Base-by-base conservation (phyloP, 495 filamentous ascomycete species). In the Neurospora sp. region DNA sequence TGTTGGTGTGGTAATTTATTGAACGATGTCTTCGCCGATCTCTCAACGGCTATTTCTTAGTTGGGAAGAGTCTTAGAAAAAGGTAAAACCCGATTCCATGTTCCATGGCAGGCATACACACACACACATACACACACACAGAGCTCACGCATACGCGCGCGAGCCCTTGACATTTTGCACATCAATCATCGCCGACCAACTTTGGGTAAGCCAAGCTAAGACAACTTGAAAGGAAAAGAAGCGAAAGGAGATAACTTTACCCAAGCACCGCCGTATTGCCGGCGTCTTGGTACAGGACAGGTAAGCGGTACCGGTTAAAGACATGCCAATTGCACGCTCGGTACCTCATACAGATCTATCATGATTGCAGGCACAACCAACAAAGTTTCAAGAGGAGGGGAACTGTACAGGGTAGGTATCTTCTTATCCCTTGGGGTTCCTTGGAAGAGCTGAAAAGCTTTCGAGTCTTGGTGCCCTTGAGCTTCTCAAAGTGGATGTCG, bases 401-500 rank as follows among this genome's bases (percentile, higher is more conserved):
- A 2, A 36, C 17, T 9, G 28, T 39, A 37, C 31, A 34, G 31
- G 15, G 69, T 39, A 34, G 31, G 31, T 34, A 34, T 34, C 31
- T 34, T 34, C 31, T 2, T 28, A 34, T 34, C 31, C 31, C 31
- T 38, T 10, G 24, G 24, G 24, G 24, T 2, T 28, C 37, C 37
- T 38, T 38, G 37, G 45, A 54, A 54, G 5, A 54, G 45, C 45
- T 59, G 48, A 59, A 59, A 28, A 15, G 34, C 36, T 70, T 34
- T 8, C 15, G 17, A 13, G 69, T 37, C 34, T 21, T 28, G 34
- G 34, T n/a, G 71, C 3, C 45, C 21, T 54, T 15, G 45, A 31
- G 73, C 75, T 79, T 76, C 78, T 80, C 73, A 72, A 81, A 79
- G 40, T 69, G 79, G 79, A 81, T 54, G 73, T 79, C 79, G 79